Conservation (phyloP, 139 green algal species). For the Chlamydomonas applanata region DNA sequence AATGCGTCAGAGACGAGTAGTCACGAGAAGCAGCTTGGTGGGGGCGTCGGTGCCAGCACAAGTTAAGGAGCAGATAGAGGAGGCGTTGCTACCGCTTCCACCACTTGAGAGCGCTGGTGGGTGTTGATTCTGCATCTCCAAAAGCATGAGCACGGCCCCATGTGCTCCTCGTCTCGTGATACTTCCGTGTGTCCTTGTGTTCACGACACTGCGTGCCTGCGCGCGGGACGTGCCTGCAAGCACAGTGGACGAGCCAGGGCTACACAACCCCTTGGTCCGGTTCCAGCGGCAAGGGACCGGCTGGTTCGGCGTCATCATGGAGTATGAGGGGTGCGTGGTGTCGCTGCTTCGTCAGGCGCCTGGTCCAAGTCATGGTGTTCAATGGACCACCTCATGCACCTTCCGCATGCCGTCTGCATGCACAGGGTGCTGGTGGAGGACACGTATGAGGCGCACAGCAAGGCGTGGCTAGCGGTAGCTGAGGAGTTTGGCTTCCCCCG, state of each 20-base stretch:
- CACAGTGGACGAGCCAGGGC: slow-evolving; percentile 16
- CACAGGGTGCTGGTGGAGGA: slow-evolving; percentile 64
- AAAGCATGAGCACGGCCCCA: too few species aligned
- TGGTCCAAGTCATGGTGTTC: neutral
- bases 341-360: slow-evolving; percentile 27
- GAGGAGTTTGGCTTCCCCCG: slow-evolving; percentile 75
- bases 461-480: slow-evolving; percentile 80
- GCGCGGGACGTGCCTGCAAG: neutral
- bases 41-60: too few species aligned
- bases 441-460: slow-evolving; percentile 43
- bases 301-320: slow-evolving; percentile 92
- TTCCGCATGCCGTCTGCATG: slow-evolving; percentile 73
- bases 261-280: slow-evolving; percentile 27
- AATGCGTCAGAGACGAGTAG: too few species aligned
- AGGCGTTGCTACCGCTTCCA: too few species aligned
- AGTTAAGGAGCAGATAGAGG: too few species aligned
- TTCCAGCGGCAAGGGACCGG: slow-evolving; percentile 43
- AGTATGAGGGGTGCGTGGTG: slow-evolving; percentile 67
- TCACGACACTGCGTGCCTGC: too few species aligned
- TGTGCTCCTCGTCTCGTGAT: too few species aligned
- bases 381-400: slow-evolving; percentile 52
- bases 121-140: too few species aligned
- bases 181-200: too few species aligned
- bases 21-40: too few species aligned
- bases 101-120: too few species aligned